Evolutionary conservation across 2,329 filamentous ascomycete genomes (phyloP).

Genomic region (Talaromyces sp.): DNA sequence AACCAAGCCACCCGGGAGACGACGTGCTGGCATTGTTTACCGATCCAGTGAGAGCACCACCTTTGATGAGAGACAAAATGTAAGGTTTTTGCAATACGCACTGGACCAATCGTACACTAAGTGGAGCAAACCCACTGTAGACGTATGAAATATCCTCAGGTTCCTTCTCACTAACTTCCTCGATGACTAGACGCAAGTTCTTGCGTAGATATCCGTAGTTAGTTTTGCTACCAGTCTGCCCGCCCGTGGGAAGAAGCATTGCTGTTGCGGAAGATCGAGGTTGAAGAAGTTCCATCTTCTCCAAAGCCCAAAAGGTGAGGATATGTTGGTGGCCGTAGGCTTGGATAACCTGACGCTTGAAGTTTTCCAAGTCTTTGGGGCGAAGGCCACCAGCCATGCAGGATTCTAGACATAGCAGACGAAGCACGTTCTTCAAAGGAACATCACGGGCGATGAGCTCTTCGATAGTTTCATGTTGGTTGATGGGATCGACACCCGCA

Average conservation of each 20-base stretch:
- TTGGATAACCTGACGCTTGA: constrained; percentile 84
- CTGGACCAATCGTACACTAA: constrained; percentile 89
- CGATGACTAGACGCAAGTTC: constrained; percentile 83
- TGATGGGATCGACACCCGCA: constrained; percentile 83
- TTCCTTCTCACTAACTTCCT: constrained; percentile 93
- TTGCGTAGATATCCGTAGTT: constrained; percentile 91
- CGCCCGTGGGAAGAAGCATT: constrained; percentile 77
- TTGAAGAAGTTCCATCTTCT: constrained; percentile 84
- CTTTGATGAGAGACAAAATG: constrained; percentile 70
- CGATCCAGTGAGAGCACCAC: constrained; percentile 56
- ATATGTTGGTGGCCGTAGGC: constrained; percentile 96
- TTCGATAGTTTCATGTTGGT: constrained; percentile 87
- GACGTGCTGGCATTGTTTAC: constrained; percentile 57
- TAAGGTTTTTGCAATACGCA: constrained; percentile 90
- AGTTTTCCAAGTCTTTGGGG: constrained; percentile 83
- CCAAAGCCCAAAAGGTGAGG: constrained; percentile 82
- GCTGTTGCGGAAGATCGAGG: constrained; percentile 75
- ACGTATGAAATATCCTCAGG: constrained; percentile 97
- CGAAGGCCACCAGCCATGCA: constrained; percentile 87
- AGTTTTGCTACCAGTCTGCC: constrained; percentile 70
- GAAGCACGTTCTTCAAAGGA: constrained; percentile 77
- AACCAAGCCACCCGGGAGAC: constrained; percentile 85
- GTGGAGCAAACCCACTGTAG: constrained; percentile 93
- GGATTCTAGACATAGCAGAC: constrained; percentile 87
- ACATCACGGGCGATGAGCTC: constrained; percentile 90